A percentile compares a stretch with the other conserved stretches of the same genome.
These are phyloP conservation scores for Chaetomium tenue DNA, from an alignment of 495 filamentous ascomycete genomes.

Conservation along the genomic window DNA sequence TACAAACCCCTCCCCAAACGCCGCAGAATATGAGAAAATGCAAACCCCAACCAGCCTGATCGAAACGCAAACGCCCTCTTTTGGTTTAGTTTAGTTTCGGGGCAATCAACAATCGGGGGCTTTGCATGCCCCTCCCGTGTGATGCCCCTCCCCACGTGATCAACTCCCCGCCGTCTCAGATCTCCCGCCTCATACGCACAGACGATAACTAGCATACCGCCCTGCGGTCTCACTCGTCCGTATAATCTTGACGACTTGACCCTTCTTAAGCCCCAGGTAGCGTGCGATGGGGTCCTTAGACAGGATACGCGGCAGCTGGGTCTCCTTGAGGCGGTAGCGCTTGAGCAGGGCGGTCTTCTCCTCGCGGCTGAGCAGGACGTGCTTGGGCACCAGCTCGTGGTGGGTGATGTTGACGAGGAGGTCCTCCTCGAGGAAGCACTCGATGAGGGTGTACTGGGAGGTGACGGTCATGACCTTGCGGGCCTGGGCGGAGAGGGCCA, in stretches of 20 bases:
- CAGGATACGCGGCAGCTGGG: slow-evolving; percentile 89
- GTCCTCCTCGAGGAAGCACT: slow-evolving; percentile 94
- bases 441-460: slow-evolving; percentile 70
- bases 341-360: slow-evolving; percentile 82
- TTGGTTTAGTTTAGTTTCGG: background rate
- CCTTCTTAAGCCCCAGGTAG: slow-evolving; percentile 86
- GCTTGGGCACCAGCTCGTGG: slow-evolving; percentile 94
- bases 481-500: slow-evolving; percentile 77
- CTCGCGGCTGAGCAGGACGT: slow-evolving; percentile 82
- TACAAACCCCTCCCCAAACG: slow-evolving; percentile 10
- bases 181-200: slow-evolving; percentile 48
- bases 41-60: background rate
- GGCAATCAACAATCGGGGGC: background rate
- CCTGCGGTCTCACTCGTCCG: slow-evolving; percentile 75
- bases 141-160: no score
- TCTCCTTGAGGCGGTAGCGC: slow-evolving; percentile 94
- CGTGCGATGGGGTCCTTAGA: slow-evolving; percentile 85
- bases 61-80: slow-evolving; percentile 1
- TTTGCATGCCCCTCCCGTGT: background rate
- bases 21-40: background rate
- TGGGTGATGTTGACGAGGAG: slow-evolving; percentile 96
- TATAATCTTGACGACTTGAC: slow-evolving; percentile 98
- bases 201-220: slow-evolving; percentile 70
- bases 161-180: background rate
- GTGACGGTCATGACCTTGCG: slow-evolving; percentile 75